Evolutionary conservation across 192 early-diverging fungal species (phyloP), one percentile per base, ranked within the genome.

Genomic region (Glomus cerebriforme): DNA sequence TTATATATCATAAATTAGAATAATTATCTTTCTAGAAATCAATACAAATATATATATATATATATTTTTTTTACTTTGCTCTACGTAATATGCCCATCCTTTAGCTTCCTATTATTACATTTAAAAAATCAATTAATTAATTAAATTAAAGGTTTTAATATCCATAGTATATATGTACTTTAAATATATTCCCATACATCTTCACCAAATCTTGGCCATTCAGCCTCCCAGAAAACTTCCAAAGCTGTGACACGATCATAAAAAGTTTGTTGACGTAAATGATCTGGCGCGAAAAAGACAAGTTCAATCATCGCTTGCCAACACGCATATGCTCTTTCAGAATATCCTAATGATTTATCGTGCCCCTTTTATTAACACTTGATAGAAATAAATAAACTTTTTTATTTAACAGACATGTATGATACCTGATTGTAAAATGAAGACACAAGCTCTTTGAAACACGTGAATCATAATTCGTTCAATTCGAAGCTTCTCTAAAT

Each of bases 351-450:
- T 35, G 3, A 68, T 32, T 9, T 35, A 32, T 27, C 8, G 37
- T 15, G 59, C 2, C 27, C 1, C 32, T 26, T 3, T 13, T 31
- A 37, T 64, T 34, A 54, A 43, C 58, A 15, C 13, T 17, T 62
- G 24, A 9, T 24, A 59, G 29, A 15, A 31, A 9, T 6, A 73
- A n/a, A 43, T 26, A 71, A 49, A 39, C 29, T 22, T 27, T 34
- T 13, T 43, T 29, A 17, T 1, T 59, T 66, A 74, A 12, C 10
- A 1, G 12, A 35, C 12, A 43, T 43, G 12, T 43, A 13, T 43
- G 10, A 26, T 84, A 89, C 88, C 89, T 79, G 85, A 84, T 79
- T 90, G 83, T 47, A 86, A 87, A 59, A 90, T 67, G 75, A 90
- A 89, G 2, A 85, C 70, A 73, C 87, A 88, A 0, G 80, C 70